Evolutionary conservation across 768 basidiomycete species (phyloP).

Genomic region (Daedaleopsis nitida): DNA sequence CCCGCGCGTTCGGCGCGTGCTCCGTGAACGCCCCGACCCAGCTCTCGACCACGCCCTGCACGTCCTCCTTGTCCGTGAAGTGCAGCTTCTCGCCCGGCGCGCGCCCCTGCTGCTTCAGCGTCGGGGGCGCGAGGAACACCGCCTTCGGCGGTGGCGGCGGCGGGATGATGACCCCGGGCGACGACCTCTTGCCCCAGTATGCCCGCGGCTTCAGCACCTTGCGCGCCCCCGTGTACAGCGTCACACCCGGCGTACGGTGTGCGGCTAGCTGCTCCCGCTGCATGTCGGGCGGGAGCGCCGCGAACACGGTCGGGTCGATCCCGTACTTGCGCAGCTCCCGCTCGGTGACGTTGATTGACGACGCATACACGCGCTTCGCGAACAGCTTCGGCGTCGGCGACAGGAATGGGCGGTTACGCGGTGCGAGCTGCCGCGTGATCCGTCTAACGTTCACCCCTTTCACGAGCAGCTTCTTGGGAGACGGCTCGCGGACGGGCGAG

Average conservation of each 20-base stretch:
- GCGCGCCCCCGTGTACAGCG: conserved; percentile 28
- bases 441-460: conserved; percentile 53
- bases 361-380: conserved; percentile 36
- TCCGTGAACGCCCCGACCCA: conserved; percentile 74
- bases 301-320: conserved; percentile 77
- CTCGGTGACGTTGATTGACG: conserved; percentile 48
- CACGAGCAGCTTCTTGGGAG: conserved; percentile 14
- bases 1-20: conserved; percentile 68
- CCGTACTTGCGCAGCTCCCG: conserved; percentile 62
- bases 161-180: conserved; percentile 41
- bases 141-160: conserved; percentile 59
- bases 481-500: conserved; percentile 6
- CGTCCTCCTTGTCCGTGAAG: conserved; percentile 68
- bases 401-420: conserved; percentile 45
- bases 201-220: conserved; percentile 55
- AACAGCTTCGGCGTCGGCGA: conserved; percentile 41
- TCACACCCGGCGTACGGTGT: conserved; percentile 40
- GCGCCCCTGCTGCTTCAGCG: conserved; percentile 57
- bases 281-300: conserved; percentile 58
- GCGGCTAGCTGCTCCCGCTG: conserved; percentile 76
- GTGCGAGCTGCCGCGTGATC: conserved; percentile 65
- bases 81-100: conserved; percentile 53
- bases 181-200: conserved; percentile 2
- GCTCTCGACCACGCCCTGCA: conserved; percentile 67
- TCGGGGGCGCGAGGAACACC: conserved; percentile 47